Base-by-base conservation (phyloP, 2,329 filamentous ascomycete genomes). In the Phoma sp. region DNA sequence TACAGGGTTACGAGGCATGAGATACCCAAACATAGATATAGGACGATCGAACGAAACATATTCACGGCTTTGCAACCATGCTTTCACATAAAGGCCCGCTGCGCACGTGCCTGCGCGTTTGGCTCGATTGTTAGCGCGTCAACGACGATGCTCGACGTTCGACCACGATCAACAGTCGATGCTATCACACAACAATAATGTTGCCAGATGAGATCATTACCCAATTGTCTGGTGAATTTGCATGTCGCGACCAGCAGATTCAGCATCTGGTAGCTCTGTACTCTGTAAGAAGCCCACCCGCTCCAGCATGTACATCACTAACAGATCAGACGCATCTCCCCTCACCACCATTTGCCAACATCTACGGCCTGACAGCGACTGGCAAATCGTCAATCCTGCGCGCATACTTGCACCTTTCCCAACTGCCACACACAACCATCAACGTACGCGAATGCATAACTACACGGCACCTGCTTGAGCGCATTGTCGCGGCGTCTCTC, bases 341-440 rank as follows among this genome's bases (percentile, higher is more conserved):
- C 27, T 88, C 85, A 52, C 90, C 89, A 52, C 81, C 86, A 10
- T 90, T 90, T 57, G 74, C 97, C 10, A 86, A 97, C 21, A 76
- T 96, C 43, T 88, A 98, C 74, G 95, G 95, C 45, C 85, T 92
- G 27, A 88, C 93, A 68, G 89, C 92, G 2, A 96, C 93, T 0
- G 94, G 92, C 36, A 98, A 98, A 78, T 91, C 87, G 29, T 84
- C 85, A 43, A 83, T 96, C 45, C 81, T 88, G 3, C 80, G 81
- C 52, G 81, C 82, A 3, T 82, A 92, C 15, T 82, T 96, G 2
- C 71, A 82, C 25, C 68, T 71, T 1, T 77, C 84, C 10, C 63
- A 62, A 7, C 68, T 88, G 15, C 77, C 77, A 22, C 84, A 88
- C 65, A 84, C 87, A 33, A 78, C 90, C 27, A 77, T 94, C 57